Percentiles rank a stretch among this genome's conserved stretches.
These are phyloP conservation scores for Eucalyptus decipiens DNA, from an alignment of 345 rosid species.

Conservation along the genomic window DNA sequence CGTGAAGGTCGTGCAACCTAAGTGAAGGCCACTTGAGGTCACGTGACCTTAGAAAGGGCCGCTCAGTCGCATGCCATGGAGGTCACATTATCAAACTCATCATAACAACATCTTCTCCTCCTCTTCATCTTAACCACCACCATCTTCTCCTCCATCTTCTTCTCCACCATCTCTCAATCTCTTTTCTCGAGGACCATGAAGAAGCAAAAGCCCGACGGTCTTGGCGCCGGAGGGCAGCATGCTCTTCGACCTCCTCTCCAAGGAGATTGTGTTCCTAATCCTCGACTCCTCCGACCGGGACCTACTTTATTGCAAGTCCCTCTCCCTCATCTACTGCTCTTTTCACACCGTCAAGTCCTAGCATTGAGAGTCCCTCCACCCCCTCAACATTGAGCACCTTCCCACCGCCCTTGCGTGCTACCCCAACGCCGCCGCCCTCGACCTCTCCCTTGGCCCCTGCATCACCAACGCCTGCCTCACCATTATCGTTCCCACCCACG, in stretches of 20 bases:
- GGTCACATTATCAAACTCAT: not conserved
- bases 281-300: slow-evolving; percentile 17
- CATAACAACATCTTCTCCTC: not conserved
- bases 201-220: slow-evolving; percentile 3
- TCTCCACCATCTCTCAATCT: not conserved
- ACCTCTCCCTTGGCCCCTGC: slow-evolving; percentile 48
- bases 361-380: slow-evolving; percentile 31
- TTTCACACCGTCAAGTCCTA: slow-evolving; percentile 28
- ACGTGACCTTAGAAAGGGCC: no score
- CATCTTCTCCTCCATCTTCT: no score
- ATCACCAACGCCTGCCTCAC: slow-evolving; percentile 14
- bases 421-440: slow-evolving; percentile 21
- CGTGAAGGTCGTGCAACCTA: fast-evolving
- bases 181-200: slow-evolving; percentile 1
- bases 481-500: slow-evolving; percentile 1
- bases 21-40: no score
- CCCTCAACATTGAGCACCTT: slow-evolving; percentile 37
- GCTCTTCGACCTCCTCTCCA: slow-evolving; percentile 32
- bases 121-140: no score
- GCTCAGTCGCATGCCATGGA: fast-evolving
- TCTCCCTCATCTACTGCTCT: slow-evolving; percentile 38
- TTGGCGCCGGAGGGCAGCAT: not conserved
- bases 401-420: slow-evolving; percentile 27
- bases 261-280: slow-evolving; percentile 41
- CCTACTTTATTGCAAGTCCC: slow-evolving; percentile 40